These are phyloP conservation scores for Coniophora puteana DNA, from an alignment of 1,284 basidiomycete genomes.

Conservation along the genomic window DNA sequence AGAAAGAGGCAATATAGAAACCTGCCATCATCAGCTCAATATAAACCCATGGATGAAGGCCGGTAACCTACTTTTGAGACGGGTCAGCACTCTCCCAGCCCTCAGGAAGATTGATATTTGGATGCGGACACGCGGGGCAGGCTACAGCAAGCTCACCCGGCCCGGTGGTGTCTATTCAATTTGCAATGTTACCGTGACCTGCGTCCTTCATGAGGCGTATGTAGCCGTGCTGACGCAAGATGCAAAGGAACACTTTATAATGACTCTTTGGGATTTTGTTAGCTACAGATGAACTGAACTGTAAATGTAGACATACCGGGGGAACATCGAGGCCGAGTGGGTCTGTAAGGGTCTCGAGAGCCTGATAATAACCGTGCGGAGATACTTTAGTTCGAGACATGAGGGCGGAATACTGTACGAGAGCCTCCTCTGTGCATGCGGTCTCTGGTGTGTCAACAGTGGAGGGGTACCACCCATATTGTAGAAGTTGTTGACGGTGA, in stretches of 20 bases:
- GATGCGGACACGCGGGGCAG: slow-evolving; percentile 13
- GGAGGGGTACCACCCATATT: not conserved
- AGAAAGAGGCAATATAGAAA: slow-evolving; percentile 19
- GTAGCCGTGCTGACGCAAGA: slow-evolving; percentile 15
- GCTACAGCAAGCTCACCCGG: slow-evolving; percentile 9
- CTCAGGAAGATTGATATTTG: slow-evolving; percentile 7
- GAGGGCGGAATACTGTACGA: slow-evolving; percentile 13
- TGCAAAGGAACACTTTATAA: slow-evolving; percentile 12
- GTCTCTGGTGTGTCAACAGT: slow-evolving; percentile 11
- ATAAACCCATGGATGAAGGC: not conserved
- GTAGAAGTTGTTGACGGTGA: not conserved
- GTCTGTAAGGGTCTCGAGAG: slow-evolving; percentile 15
- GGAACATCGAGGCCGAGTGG: slow-evolving; percentile 10
- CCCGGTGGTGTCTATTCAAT: not conserved
- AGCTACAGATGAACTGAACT: too few relatives aligned
- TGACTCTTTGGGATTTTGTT: too few relatives aligned
- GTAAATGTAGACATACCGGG: too few relatives aligned
- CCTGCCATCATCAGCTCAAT: slow-evolving; percentile 13
- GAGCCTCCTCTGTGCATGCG: slow-evolving; percentile 12
- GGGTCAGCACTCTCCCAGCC: not conserved
- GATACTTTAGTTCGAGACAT: slow-evolving; percentile 11
- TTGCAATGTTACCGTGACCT: slow-evolving; percentile 12
- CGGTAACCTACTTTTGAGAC: slow-evolving; percentile 6
- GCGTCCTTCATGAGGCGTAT: slow-evolving; percentile 13
- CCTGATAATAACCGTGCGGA: slow-evolving; percentile 12